These are phyloP conservation scores for Diaporthe sp. DNA, from an alignment of 2,329 filamentous ascomycete genomes.

Conservation along the genomic window DNA sequence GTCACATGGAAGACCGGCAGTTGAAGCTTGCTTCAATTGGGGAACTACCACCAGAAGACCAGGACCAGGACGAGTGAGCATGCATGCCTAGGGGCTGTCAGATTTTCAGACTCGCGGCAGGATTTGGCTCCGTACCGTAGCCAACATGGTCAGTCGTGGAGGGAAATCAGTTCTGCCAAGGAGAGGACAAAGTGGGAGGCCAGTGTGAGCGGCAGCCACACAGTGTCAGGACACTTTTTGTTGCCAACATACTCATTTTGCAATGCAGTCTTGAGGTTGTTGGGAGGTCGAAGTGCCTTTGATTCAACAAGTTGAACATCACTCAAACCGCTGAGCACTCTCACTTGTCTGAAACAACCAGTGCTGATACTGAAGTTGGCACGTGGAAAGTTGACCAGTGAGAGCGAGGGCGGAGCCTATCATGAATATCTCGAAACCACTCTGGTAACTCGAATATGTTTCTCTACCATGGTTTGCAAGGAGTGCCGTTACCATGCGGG, in stretches of 20 bases:
- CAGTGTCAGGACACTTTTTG: not conserved
- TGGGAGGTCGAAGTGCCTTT: not conserved
- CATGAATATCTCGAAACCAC: not conserved
- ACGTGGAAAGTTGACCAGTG: not conserved
- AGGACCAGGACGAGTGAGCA: conserved; percentile 45
- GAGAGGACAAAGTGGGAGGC: not conserved
- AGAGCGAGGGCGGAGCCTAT: not conserved
- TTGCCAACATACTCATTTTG: not conserved
- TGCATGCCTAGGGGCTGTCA: not conserved
- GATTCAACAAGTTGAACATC: conserved; percentile 1
- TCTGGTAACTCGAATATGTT: not conserved
- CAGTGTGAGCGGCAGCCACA: not conserved
- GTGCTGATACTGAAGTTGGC: not conserved
- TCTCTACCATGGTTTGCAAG: not conserved
- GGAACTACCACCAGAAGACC: conserved; percentile 48
- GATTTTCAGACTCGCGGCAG: not conserved
- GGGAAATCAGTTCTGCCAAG: no score
- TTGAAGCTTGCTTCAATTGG: conserved; percentile 55
- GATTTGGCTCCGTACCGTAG: not conserved
- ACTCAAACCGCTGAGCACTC: not conserved
- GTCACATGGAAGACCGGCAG: conserved; percentile 56
- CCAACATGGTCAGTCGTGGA: not conserved
- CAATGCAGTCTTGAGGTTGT: not conserved
- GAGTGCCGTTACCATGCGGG: not conserved
- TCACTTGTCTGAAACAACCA: conserved; percentile 1